Evolutionary conservation across 2,329 filamentous ascomycete species (phyloP), one percentile per base, ranked within the genome.

Genomic region (Pseudonectria foliicola): DNA sequence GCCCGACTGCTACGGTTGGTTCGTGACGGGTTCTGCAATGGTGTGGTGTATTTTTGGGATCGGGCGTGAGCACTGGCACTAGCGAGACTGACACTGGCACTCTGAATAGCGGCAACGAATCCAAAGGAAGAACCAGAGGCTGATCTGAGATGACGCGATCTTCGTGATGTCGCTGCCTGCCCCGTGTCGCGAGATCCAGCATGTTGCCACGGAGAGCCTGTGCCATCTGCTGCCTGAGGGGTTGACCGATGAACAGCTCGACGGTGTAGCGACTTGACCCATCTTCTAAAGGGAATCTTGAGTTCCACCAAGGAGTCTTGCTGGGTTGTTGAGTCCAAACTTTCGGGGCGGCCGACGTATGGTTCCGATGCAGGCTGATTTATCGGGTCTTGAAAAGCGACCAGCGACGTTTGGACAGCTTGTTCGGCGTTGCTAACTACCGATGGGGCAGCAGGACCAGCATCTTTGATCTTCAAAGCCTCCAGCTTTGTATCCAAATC

Each of bases 101-200:
- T 92, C 55, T 82, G 87, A 47, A 93, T 73, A 12, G 77, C 82
- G n/a, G 80, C 77, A 26, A 95, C 77, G 52, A 89, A 88, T 2
- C 75, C 82, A 40, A 85, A 78, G 0, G 88, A 93, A 6, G 84
- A 86, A 2, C 73, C 73, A 10, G 85, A 85, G 3, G 82, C 83
- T 7, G 75, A 77, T 36, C 77, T 71, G 39, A 73, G 68, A 48
- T 72, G 70, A 47, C 39, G 37, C 7, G 38, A 27, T 42, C 34
- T 46, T 27, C 37, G 37, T 29, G 27, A 31, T n/a, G 41, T 18
- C 23, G 37, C 31, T 30, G 15, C 34, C 21, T 33, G 33, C n/a
- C 34, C 31, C 25, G 34, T 7, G 10, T 33, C 25, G n/a, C 33
- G 25, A 10, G 33, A 34, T 8, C 27, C 36, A 15, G 37, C 23